Percentiles rank a stretch among this genome's conserved stretches.
phyloP scores from a whole-genome alignment of 2,329 filamentous ascomycete genomes.

The Teratosphaeria gauchensis region DNA sequence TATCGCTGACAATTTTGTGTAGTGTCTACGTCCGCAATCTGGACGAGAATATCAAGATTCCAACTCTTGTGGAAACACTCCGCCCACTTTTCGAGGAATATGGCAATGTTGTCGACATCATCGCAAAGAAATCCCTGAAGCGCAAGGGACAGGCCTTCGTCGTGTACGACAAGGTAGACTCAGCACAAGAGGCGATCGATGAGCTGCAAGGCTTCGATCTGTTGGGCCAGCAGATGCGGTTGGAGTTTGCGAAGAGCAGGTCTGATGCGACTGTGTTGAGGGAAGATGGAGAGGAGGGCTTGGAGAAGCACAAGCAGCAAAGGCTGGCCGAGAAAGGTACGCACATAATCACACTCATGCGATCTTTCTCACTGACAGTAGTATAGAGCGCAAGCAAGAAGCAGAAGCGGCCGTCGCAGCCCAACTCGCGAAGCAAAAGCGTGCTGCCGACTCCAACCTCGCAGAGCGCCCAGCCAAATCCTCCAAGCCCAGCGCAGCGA shows the following conservation, averaged over 20 bases:
- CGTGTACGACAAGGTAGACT: slow-evolving; percentile 73
- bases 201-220: slow-evolving; percentile 88
- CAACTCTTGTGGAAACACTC: slow-evolving; percentile 63
- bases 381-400: slow-evolving; percentile 65
- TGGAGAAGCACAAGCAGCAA: slow-evolving; percentile 77
- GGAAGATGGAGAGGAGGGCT: slow-evolving; percentile 65
- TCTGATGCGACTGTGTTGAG: slow-evolving; percentile 80
- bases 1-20: slow-evolving; percentile 11
- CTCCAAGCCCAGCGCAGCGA: slow-evolving; percentile 52
- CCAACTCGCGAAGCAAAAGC: slow-evolving; percentile 16
- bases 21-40: slow-evolving; percentile 57
- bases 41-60: slow-evolving; percentile 81
- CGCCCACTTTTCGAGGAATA: slow-evolving; percentile 77
- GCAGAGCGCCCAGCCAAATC: slow-evolving; percentile 57
- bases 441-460: slow-evolving; percentile 48
- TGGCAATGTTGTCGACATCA: slow-evolving; percentile 72
- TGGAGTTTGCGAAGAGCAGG: slow-evolving; percentile 70
- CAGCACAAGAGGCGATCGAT: slow-evolving; percentile 72
- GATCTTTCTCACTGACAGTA: slow-evolving; percentile 34
- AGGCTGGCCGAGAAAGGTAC: slow-evolving; percentile 83
- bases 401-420: slow-evolving; percentile 56
- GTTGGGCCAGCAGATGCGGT: slow-evolving; percentile 80
- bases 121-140: slow-evolving; percentile 81
- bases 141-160: slow-evolving; percentile 94
- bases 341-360: not conserved